Evolutionary conservation across 2,329 filamentous ascomycete species (phyloP), one percentile per base, ranked within the genome.

Genomic region (Chaetomiaceae sp.): DNA sequence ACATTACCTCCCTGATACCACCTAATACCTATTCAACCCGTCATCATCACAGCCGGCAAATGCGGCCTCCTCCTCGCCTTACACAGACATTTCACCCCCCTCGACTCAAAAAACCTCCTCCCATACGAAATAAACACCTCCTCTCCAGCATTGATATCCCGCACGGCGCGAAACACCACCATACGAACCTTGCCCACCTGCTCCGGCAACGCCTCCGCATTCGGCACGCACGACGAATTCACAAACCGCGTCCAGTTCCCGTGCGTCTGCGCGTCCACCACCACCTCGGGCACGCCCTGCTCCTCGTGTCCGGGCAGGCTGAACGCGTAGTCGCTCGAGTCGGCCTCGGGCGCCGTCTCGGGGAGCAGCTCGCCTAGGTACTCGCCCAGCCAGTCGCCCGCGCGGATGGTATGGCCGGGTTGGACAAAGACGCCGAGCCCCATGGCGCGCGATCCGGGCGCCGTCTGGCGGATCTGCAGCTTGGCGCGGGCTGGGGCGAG

Each of bases 231-330:
- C 43, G 50, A 46, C 14, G 51, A 53, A 20, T 61, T 61, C 17
- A 56, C 34, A 44, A 61, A 61, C 13, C 59, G 19, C 0, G 57
- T 60, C 59, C 59, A 61, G 51, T 60, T 60, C 1, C 59, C 59
- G 6, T 40, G 17, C 14, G 7, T 39, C 13, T 14, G 14, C 2
- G 53, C 42, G 37, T 61, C 52, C 1, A 60, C 23, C 7, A 45
- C 19, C 21, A 42, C n/a, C 19, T 35, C 16, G 16, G 4, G 10
- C 10, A 6, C 25, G 4, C 25, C 20, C 21, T 35, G 27, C 20
- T 7, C 17, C 27, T 16, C 17, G 10, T 21, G n/a, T 3, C 27
- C 33, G 19, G 43, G 23, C 25, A 48, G 25, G 5, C 10, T 20
- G 19, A 50, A 56, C 1, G 38, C 23, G 37, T 54, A 54, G 7